Conservation (phyloP, 2,329 filamentous ascomycete species). For the Diaporthe aspalathi region DNA sequence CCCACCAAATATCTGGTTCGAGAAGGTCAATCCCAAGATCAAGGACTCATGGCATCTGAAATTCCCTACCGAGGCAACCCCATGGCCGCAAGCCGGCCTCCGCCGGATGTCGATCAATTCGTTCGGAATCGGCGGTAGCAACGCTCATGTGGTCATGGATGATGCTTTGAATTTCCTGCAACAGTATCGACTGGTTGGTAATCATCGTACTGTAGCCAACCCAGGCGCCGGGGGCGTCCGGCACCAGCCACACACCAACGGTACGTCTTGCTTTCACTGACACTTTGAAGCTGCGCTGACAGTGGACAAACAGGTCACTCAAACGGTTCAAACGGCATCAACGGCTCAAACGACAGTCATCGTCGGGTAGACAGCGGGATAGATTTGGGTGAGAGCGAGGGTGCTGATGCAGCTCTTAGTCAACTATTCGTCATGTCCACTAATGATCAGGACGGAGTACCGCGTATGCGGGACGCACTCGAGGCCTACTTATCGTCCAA, state of each 20-base stretch:
- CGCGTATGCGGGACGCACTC: slow-evolving; percentile 15
- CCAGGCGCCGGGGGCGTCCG: slow-evolving; percentile 25
- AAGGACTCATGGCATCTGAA: slow-evolving; percentile 40
- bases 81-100: slow-evolving; percentile 39
- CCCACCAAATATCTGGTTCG: slow-evolving; percentile 42
- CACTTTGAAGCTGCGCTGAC: not conserved
- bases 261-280: not conserved
- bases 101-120: slow-evolving; percentile 46
- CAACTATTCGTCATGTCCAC: slow-evolving; percentile 34
- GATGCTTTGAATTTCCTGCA: slow-evolving; percentile 33
- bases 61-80: slow-evolving; percentile 38
- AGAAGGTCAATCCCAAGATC: slow-evolving; percentile 42
- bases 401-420: not conserved
- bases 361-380: slow-evolving; percentile 20
- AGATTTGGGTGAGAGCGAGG: not conserved
- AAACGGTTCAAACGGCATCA: not conserved
- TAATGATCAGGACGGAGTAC: slow-evolving; percentile 30
- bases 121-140: slow-evolving; percentile 49
- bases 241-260: not conserved
- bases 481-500: slow-evolving; percentile 24
- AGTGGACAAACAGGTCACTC: not conserved
- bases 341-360: not conserved
- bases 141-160: slow-evolving; percentile 43
- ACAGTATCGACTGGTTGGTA: slow-evolving; percentile 24
- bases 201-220: slow-evolving; percentile 32